These are phyloP conservation scores for Fusarium circinatum DNA, from an alignment of 2,329 filamentous ascomycete genomes.

Conservation along the genomic window DNA sequence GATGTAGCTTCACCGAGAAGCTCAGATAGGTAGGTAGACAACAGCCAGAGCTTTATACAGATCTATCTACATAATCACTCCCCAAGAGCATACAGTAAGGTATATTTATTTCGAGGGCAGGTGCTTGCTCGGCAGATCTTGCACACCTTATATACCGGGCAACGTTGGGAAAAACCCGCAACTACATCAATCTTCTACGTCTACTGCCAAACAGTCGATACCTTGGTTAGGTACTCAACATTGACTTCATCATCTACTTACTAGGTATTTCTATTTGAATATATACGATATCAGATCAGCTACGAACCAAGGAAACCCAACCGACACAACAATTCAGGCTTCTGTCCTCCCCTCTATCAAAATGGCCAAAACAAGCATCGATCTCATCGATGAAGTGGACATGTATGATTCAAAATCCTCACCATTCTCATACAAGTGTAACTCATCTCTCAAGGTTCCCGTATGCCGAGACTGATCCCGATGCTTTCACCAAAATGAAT, in stretches of 20 bases:
- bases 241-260: background rate
- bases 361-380: constrained; percentile 42
- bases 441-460: constrained; percentile 71
- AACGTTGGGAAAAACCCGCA: constrained; percentile 17
- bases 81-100: background rate
- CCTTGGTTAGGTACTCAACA: background rate
- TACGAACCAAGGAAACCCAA: background rate
- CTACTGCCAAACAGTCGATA: background rate
- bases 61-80: background rate
- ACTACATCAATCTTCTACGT: background rate
- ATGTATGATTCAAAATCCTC: constrained; percentile 24
- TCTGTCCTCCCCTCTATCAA: background rate
- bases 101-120: background rate
- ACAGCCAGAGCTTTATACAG: background rate
- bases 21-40: background rate
- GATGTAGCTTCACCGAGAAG: constrained; percentile 12
- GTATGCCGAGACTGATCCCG: constrained; percentile 71
- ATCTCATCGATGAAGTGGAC: constrained; percentile 42
- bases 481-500: constrained; percentile 64
- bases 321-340: background rate
- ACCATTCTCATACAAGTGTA: background rate
- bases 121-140: background rate
- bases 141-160: background rate
- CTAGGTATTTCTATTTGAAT: too few relatives aligned
- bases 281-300: background rate